phyloP scores from a whole-genome alignment of 345 rosid species.

The Theobroma cacao region DNA sequence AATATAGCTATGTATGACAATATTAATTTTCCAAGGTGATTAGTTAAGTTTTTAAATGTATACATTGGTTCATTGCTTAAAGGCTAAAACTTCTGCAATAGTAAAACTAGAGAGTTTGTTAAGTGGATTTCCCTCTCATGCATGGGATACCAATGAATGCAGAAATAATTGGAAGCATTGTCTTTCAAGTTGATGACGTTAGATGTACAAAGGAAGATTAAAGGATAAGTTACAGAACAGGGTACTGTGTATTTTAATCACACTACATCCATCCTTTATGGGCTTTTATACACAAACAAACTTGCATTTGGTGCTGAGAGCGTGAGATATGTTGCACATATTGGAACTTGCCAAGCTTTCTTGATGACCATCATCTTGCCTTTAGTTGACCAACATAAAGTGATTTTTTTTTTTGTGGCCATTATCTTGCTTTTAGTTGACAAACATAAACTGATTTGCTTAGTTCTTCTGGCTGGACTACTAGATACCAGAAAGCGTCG shows the following conservation, averaged over 20 bases:
- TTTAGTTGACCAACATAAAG: conserved; percentile 5
- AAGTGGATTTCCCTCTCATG: not conserved
- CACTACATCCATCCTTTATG: not conserved
- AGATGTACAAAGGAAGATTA: conserved; percentile 1
- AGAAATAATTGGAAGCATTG: not conserved
- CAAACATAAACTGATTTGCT: conserved; percentile 5
- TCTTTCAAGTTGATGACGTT: not conserved
- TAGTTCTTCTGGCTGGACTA: conserved; percentile 10
- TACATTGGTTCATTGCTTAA: not conserved
- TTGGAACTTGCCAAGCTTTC: not conserved
- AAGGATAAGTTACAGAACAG: not conserved
- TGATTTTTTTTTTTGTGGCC: conserved; percentile 20
- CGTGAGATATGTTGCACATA: not conserved
- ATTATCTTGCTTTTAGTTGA: conserved; percentile 12
- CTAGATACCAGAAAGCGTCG: conserved; percentile 58
- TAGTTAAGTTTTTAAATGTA: not conserved
- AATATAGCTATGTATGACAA: too few species aligned
- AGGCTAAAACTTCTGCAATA: not conserved
- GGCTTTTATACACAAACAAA: not conserved
- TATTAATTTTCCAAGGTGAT: too few species aligned
- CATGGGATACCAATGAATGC: not conserved
- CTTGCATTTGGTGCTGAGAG: not conserved
- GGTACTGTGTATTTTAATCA: not conserved
- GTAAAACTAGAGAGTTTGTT: not conserved
- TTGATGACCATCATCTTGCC: conserved; percentile 10